Base-by-base conservation (phyloP, 1,284 basidiomycete genomes). In the Apiotrichum brassicae region DNA sequence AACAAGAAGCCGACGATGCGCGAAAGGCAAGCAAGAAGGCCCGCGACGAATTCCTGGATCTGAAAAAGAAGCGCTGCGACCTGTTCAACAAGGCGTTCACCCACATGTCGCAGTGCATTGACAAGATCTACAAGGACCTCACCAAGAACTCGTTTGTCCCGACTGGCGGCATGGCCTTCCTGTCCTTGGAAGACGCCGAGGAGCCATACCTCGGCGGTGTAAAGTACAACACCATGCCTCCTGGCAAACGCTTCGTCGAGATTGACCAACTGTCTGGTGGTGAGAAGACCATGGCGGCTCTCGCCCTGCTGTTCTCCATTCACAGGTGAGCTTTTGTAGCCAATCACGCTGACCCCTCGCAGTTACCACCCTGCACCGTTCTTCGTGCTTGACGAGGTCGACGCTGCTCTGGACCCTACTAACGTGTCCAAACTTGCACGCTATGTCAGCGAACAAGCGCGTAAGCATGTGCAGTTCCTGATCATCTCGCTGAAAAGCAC, bases 191-290 rank as follows among this genome's bases (percentile, higher is more conserved):
- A 65, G 94, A 98, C 65, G 88, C 81, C 54, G 94, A 98, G 86
- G 95, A 98, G 78, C 95, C 95, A 0, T 98, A 98, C 64, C 80
- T 82, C 22, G 87, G 85, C 24, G 95, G 94, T 50, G 89, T 98
- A 75, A 95, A 94, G 72, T 98, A 97, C 69, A 93, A 97, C 68
- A 92, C 93, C 1, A 98, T 98, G 88, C 94, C 94, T 0, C 93
- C 93, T 0, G 94, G 97, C 84, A 99, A 99, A 72, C 86, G 92
- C 6, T 98, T 98, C 79, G 82, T 93, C 58, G 95, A 98, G 70
- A 98, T 98, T 87, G 93, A 97, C 54, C 93, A 97, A 69, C 77
- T 98, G 6, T 97, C 92, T 0, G 95, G 94, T 46, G 95, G 95
- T 22, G 95, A 99, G 71, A 97, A 97, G 77, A 97, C 94, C 0